Evolutionary conservation across 129 eudicot genomes (phyloP), one percentile per base, ranked within the genome.

Genomic region (Gnaphalium uliginosum): DNA sequence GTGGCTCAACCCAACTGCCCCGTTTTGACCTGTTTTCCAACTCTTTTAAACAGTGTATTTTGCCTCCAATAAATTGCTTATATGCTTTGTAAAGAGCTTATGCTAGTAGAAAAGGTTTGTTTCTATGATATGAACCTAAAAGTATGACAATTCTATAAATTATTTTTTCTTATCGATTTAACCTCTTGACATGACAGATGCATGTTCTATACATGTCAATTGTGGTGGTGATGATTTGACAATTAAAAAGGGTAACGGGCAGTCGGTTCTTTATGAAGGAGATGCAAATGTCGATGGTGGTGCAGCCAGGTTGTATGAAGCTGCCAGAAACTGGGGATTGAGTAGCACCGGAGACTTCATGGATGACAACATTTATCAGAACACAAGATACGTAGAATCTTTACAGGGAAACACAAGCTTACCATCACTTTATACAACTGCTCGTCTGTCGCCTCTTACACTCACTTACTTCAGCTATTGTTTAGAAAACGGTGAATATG

Each of bases 301-400:
- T 69, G 69, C 86, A 3, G 92, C 96, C 41, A 86, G 68, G 68
- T 84, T 86, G 76, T 89, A 81, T 22, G 73, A 51, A 70, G 71
- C 81, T 35, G 59, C 46, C 39, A 66, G 26, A 4, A 66, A 81
- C 66, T 93, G 96, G 98, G 98, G 98, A 59, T 86, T 90, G 72
- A 90, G 96, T 79, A 87, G 92, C 86, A 90, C 90, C 0, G 98
- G 98, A n/a, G 98, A 86, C 85, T 93, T 84, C 88, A 75, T 93
- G 96, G 96, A 90, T 74, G 96, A 86, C 46, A 76, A 83, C 77
- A 75, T 79, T 80, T 79, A 51, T 82, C 92, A 85, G 63, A 86
- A 86, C 82, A 81, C 85, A 18, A 88, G 88, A 37, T 81, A 67
- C 67, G 64, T 80, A 17, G 79, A 66, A 25, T 68, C 76, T 25